phyloP scores from a whole-genome alignment of 441 rosid species.

The Gossypium gossypioides region DNA sequence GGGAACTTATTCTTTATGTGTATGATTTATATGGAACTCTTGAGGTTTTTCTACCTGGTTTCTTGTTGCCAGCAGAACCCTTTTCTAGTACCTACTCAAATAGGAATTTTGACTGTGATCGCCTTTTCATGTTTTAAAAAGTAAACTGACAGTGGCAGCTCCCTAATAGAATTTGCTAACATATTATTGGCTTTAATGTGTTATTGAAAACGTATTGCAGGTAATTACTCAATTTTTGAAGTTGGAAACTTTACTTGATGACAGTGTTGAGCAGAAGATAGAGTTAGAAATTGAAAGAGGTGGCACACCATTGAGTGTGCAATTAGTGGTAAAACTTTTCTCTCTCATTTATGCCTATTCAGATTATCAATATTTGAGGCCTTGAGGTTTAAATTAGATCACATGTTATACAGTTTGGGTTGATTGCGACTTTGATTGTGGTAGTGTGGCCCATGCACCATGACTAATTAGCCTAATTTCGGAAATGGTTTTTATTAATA shows the following conservation, averaged over 20 bases:
- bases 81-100: neutral
- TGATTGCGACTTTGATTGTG: constrained; percentile 1
- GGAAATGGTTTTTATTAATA: neutral
- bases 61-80: neutral
- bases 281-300: constrained; percentile 88
- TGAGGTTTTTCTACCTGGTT: neutral
- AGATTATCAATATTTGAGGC: neutral
- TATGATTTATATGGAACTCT: neutral
- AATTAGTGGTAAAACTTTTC: constrained; percentile 55
- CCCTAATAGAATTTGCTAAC: neutral
- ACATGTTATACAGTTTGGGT: neutral
- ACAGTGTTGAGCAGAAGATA: constrained; percentile 52
- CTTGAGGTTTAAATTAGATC: neutral
- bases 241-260: constrained; percentile 80
- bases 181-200: constrained; percentile 15
- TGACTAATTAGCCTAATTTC: neutral
- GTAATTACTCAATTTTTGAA: constrained; percentile 78
- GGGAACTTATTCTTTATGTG: neutral
- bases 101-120: neutral
- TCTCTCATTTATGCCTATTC: neutral
- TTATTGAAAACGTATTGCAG: constrained; percentile 36
- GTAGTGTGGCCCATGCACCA: neutral
- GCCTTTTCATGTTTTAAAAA: neutral
- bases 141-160: neutral
- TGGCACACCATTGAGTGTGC: constrained; percentile 52